Conservation (phyloP, 495 filamentous ascomycete species). For the Ramalina intermedia region DNA sequence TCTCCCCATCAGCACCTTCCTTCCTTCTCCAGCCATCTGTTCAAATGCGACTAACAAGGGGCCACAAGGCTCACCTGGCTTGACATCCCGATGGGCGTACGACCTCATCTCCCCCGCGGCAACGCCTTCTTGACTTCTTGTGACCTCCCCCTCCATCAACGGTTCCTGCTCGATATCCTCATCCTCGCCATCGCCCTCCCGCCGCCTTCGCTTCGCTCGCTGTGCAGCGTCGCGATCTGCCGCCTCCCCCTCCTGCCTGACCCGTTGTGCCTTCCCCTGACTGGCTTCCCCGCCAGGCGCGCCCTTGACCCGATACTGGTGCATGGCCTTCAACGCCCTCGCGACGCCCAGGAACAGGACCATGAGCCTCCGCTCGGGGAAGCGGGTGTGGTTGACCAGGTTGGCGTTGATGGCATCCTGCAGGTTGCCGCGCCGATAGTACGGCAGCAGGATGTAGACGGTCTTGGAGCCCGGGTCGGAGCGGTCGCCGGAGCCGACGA, state of each 20-base stretch:
- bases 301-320: conserved; percentile 60
- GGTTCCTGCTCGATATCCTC: conserved; percentile 51
- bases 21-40: background rate
- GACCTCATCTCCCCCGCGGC: conserved; percentile 57
- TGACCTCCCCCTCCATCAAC: conserved; percentile 74
- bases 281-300: conserved; percentile 34
- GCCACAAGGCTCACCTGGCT: conserved; percentile 50
- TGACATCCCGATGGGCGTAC: conserved; percentile 94
- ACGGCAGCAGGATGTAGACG: conserved; percentile 90
- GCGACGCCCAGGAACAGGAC: conserved; percentile 84
- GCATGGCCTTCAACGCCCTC: conserved; percentile 74
- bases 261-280: conserved; percentile 41
- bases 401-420: conserved; percentile 99
- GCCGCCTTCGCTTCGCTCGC: conserved; percentile 33
- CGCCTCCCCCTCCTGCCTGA: conserved; percentile 42
- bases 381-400: conserved; percentile 86
- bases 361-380: conserved; percentile 83
- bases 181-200: conserved; percentile 41
- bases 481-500: conserved; percentile 43
- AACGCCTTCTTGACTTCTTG: conserved; percentile 52
- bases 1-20: conserved; percentile 2
- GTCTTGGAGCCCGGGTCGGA: conserved; percentile 62
- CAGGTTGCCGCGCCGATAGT: conserved; percentile 85
- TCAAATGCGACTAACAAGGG: background rate
- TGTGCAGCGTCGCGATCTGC: conserved; percentile 45